Evolutionary conservation across 768 basidiomycete species (phyloP).

Genomic region (Lentinula lateritia): DNA sequence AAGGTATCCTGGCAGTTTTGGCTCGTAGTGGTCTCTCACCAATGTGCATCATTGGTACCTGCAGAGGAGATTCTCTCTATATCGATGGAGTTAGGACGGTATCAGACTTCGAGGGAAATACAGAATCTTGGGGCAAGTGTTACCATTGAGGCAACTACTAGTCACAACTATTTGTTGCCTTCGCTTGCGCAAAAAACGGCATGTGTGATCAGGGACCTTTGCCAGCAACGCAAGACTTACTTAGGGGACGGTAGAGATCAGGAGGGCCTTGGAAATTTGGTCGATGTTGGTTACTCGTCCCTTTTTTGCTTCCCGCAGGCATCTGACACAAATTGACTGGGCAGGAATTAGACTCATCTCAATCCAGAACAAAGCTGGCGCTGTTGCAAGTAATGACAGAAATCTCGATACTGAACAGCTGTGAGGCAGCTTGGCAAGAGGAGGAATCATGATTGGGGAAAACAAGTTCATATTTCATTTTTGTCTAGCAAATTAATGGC

Average conservation of each 20-base stretch:
- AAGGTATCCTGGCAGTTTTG: constrained; percentile 5
- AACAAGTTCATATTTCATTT: neutral
- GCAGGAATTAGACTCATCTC: constrained; percentile 31
- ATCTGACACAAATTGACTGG: neutral
- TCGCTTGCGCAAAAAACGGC: neutral
- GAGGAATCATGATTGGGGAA: neutral
- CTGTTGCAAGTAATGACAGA: constrained; percentile 44
- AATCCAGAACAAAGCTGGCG: constrained; percentile 37
- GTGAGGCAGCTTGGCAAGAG: constrained; percentile 35
- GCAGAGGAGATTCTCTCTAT: neutral
- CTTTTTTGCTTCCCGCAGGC: constrained; percentile 8
- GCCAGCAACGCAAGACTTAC: neutral
- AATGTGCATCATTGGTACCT: neutral
- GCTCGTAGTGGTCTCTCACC: neutral
- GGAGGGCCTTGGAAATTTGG: neutral
- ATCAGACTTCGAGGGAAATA: neutral
- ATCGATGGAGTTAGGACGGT: neutral
- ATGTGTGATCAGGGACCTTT: neutral
- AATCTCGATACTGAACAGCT: constrained; percentile 47
- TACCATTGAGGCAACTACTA: neutral
- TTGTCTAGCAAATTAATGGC: neutral
- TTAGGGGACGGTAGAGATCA: neutral
- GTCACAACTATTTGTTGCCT: neutral
- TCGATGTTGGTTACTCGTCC: constrained; percentile 4
- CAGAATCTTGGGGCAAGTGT: neutral